phyloP scores from a whole-genome alignment of 2,329 filamentous ascomycete species.

The Aspergillus proliferans region DNA sequence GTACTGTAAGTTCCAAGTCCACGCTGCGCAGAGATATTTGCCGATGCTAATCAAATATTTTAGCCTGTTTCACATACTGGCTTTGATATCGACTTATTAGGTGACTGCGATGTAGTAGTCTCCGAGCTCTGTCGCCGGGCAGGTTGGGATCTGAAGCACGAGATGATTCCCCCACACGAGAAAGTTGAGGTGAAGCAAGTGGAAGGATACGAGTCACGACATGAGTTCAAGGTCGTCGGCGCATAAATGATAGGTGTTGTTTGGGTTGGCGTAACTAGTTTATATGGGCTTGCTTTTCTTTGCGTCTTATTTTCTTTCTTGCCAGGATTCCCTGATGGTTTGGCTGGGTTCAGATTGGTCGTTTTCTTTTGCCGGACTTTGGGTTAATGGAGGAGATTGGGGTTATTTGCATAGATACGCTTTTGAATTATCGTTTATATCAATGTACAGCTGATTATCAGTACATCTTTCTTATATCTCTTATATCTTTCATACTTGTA shows the following conservation, averaged over 20 bases:
- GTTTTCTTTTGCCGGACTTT: no score
- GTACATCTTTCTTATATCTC: no score
- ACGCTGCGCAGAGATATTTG: not conserved
- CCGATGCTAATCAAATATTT: constrained; percentile 5
- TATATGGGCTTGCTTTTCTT: constrained; percentile 12
- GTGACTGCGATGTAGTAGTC: constrained; percentile 87
- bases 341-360: no score
- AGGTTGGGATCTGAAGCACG: constrained; percentile 73
- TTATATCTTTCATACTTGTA: no score
- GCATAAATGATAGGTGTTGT: constrained; percentile 34
- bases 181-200: constrained; percentile 50
- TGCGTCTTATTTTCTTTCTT: constrained; percentile 6
- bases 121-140: constrained; percentile 76
- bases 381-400: no score
- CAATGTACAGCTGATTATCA: no score
- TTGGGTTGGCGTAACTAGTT: constrained; percentile 15
- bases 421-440: no score
- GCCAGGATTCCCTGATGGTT: not conserved
- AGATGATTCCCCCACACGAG: constrained; percentile 70
- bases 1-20: constrained; percentile 49
- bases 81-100: constrained; percentile 94
- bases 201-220: constrained; percentile 43
- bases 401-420: no score
- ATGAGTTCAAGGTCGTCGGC: constrained; percentile 35
- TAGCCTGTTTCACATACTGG: constrained; percentile 78